A percentile compares a stretch with the other conserved stretches of the same genome.
phyloP scores from a whole-genome alignment of 2,329 filamentous ascomycete genomes.

The Apiospora hydei region DNA sequence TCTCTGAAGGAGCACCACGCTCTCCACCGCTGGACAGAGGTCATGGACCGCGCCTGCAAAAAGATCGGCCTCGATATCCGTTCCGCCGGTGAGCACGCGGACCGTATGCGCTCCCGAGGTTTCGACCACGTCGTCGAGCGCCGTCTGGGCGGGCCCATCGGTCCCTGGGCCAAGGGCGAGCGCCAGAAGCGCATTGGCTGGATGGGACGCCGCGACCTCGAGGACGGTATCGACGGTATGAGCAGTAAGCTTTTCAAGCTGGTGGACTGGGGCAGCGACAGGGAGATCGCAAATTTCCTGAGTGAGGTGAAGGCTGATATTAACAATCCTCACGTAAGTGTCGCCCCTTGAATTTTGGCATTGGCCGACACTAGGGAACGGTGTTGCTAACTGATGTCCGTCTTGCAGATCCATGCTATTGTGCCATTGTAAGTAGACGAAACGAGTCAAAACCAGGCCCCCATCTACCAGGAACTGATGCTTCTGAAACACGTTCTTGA shows the following conservation, averaged over 20 bases:
- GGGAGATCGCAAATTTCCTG: slow-evolving; percentile 30
- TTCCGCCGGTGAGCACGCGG: slow-evolving; percentile 29
- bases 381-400: neutral
- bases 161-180: slow-evolving; percentile 34
- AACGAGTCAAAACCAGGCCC: neutral
- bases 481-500: neutral
- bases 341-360: neutral
- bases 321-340: slow-evolving; percentile 28
- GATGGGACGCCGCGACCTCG: slow-evolving; percentile 35
- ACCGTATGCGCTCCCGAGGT: slow-evolving; percentile 32
- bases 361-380: neutral
- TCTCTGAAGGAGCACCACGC: slow-evolving; percentile 27
- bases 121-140: slow-evolving; percentile 34
- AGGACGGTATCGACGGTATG: slow-evolving; percentile 35
- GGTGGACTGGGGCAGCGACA: slow-evolving; percentile 36
- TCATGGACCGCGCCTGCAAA: slow-evolving; percentile 27
- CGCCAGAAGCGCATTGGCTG: slow-evolving; percentile 34
- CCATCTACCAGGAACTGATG: neutral
- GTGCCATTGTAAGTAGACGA: slow-evolving; percentile 30
- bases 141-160: slow-evolving; percentile 31
- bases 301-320: slow-evolving; percentile 30
- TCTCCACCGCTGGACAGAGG: slow-evolving; percentile 31
- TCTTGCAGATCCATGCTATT: slow-evolving; percentile 31
- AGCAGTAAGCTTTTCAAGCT: slow-evolving; percentile 35
- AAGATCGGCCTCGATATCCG: slow-evolving; percentile 32